Evolutionary conservation across 2,329 filamentous ascomycete species (phyloP).

Genomic region (Fusarium liriodendri): DNA sequence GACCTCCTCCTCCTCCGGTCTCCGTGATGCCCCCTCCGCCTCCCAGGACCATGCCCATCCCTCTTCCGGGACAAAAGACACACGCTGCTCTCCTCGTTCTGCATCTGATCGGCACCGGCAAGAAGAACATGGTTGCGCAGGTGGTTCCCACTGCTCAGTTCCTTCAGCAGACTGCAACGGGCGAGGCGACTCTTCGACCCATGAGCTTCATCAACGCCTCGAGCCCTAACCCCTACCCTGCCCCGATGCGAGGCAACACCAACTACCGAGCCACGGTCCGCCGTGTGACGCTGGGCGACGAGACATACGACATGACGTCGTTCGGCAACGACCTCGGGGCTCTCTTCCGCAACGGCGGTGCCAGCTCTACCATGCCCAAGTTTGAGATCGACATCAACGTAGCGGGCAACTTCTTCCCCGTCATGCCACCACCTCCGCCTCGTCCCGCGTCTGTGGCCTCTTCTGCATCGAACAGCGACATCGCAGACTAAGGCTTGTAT

Average conservation of each 20-base stretch:
- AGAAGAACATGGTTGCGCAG: slow-evolving; percentile 45
- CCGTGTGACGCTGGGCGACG: slow-evolving; percentile 35
- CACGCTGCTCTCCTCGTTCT: slow-evolving; percentile 44
- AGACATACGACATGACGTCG: slow-evolving; percentile 39
- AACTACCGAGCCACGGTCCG: slow-evolving; percentile 31
- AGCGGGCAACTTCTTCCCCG: slow-evolving; percentile 14
- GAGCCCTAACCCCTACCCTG: slow-evolving; percentile 1
- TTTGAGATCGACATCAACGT: slow-evolving; percentile 36
- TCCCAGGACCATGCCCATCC: slow-evolving; percentile 15
- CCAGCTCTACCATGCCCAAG: slow-evolving; percentile 31
- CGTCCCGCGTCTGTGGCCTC: slow-evolving; percentile 29
- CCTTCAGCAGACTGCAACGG: slow-evolving; percentile 33
- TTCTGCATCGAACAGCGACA: slow-evolving; percentile 17
- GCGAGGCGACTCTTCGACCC: slow-evolving; percentile 35
- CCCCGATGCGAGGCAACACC: slow-evolving; percentile 9
- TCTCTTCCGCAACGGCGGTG: slow-evolving; percentile 28
- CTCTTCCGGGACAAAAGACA: slow-evolving; percentile 11
- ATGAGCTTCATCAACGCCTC: slow-evolving; percentile 15
- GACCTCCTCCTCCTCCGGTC: slow-evolving; percentile 3
- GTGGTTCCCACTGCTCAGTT: slow-evolving; percentile 50
- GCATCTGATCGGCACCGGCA: slow-evolving; percentile 43
- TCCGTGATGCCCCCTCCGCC: slow-evolving; percentile 7
- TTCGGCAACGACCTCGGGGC: slow-evolving; percentile 43
- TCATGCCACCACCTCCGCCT: slow-evolving; percentile 27
- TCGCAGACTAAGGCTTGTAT: slow-evolving; percentile 12